A percentile compares a stretch with the other conserved stretches of the same genome.
phyloP scores from a whole-genome alignment of 495 filamentous ascomycete species.

The Aspergillus sclerotioniger region DNA sequence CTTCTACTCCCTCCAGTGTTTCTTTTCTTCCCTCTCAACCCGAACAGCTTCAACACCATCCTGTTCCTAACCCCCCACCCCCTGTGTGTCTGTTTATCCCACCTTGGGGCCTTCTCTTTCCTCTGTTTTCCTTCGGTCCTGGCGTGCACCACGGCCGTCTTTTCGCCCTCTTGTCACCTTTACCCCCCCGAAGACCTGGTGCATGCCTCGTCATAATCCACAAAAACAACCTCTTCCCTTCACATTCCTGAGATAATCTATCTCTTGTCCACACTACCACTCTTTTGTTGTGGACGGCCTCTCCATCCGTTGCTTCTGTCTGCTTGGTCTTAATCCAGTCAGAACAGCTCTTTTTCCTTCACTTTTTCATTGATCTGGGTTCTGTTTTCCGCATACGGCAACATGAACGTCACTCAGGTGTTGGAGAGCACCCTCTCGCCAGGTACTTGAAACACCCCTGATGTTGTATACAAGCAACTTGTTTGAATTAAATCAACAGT shows the following conservation, averaged over 20 bases:
- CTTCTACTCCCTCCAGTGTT: neutral
- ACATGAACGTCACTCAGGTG: conserved; percentile 79
- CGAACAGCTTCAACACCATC: neutral
- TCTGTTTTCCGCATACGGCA: conserved; percentile 34
- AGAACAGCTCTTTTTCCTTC: conserved; percentile 14
- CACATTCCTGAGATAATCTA: conserved; percentile 9
- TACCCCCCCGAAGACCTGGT: conserved; percentile 12
- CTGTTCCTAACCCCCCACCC: neutral
- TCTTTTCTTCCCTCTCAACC: conserved; percentile 3
- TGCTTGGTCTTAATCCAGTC: conserved; percentile 19
- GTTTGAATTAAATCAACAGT: conserved; percentile 2
- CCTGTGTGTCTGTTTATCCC: neutral
- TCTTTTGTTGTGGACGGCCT: conserved; percentile 16
- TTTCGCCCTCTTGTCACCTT: conserved; percentile 2
- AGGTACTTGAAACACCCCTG: conserved; percentile 53
- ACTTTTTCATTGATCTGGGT: conserved; percentile 23
- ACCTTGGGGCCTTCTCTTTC: neutral
- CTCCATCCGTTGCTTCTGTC: conserved; percentile 16
- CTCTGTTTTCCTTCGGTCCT: neutral
- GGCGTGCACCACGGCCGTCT: neutral
- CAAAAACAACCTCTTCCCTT: conserved; percentile 18
- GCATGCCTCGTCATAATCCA: conserved; percentile 25
- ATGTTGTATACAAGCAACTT: conserved; percentile 5
- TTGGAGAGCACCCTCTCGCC: conserved; percentile 88
- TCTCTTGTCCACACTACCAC: conserved; percentile 15